Evolutionary conservation across 2,329 filamentous ascomycete genomes (phyloP).

Genomic region (Beauveria sp.): DNA sequence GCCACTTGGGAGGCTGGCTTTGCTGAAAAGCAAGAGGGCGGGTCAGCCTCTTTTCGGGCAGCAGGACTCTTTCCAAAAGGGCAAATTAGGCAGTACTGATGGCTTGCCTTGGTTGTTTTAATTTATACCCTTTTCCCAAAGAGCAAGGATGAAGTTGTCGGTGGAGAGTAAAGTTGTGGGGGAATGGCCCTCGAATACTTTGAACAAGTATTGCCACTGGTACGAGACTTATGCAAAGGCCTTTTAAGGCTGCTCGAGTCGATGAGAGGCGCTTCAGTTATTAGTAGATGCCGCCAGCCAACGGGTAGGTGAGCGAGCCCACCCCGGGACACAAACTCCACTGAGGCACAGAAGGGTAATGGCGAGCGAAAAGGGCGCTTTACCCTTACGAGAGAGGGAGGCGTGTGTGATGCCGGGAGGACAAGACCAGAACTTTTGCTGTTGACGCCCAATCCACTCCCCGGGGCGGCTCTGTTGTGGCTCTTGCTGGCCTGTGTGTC

Average conservation of each 20-base stretch:
- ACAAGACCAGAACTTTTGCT: constrained; percentile 7
- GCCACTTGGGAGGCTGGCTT: constrained; percentile 2
- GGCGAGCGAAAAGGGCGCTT: constrained; percentile 4
- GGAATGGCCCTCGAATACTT: constrained; percentile 8
- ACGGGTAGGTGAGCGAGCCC: constrained; percentile 10
- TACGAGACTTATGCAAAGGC: constrained; percentile 4
- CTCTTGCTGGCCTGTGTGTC: background rate
- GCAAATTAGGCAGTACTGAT: constrained; percentile 8
- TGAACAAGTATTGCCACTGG: constrained; percentile 4
- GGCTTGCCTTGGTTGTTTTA: background rate
- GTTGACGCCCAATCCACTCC: constrained; percentile 4
- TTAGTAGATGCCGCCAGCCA: constrained; percentile 11
- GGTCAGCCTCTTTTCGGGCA: constrained; percentile 10
- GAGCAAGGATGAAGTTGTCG: constrained; percentile 6
- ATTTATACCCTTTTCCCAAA: constrained; percentile 3
- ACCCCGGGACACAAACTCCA: constrained; percentile 8
- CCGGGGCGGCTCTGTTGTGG: background rate
- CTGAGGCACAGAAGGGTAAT: constrained; percentile 9
- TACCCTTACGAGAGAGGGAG: constrained; percentile 5
- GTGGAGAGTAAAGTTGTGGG: constrained; percentile 11
- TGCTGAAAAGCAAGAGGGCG: constrained; percentile 9
- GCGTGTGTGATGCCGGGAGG: constrained; percentile 5
- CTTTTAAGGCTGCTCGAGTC: constrained; percentile 10
- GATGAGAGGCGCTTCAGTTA: constrained; percentile 10
- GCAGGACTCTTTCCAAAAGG: background rate